Base-by-base conservation (phyloP, 2,329 filamentous ascomycete species). In the Rutstroemia sp. region DNA sequence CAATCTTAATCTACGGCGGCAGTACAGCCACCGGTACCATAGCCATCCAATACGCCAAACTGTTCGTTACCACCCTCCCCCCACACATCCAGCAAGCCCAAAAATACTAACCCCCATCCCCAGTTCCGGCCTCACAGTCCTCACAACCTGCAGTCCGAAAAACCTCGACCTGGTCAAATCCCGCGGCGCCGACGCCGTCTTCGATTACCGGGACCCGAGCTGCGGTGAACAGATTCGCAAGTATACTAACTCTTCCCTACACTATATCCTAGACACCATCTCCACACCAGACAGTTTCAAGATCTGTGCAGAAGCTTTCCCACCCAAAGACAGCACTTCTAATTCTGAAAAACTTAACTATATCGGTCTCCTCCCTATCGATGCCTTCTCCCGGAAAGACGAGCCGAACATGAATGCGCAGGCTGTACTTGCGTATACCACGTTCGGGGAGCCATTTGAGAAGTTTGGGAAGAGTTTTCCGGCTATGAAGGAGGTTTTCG, bases 241-340 rank as follows among this genome's bases (percentile, higher is more conserved):
- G 75, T 67, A 5, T 73, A 76, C 47, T 77, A 81, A 64, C 75
- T 72, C 56, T 75, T 78, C 54, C 64, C 68, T 25, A 6, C 47
- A 19, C 25, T 36, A 9, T 8, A 49, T 25, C 1, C 38, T 30
- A 0, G 75, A 77, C 62, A 71, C 67, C 48, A 66, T 76, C 46
- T 34, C 9, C 5, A 42, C 36, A 2, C 14, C 42, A 34, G 25
- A 34, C 5, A 51, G 25, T 19, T 48, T 50, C n/a, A 48, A 46
- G 2, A 53, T 61, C 47, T 61, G 56, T 17, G 56, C 30, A 1
- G 51, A 58, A 2, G 58, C 58, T 2, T 46, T 46, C 23, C 39
- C 60, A 4, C 44, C 40, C 5, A 17, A 25, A 14, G 42, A 39
- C 27, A 4, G 16, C 5, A 21, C 6, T 4, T 14, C 9, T 12